Percentiles rank a stretch among this genome's conserved stretches.
Evolutionary conservation across 2,329 filamentous ascomycete species (phyloP).

Genomic region (Claviceps africana): DNA sequence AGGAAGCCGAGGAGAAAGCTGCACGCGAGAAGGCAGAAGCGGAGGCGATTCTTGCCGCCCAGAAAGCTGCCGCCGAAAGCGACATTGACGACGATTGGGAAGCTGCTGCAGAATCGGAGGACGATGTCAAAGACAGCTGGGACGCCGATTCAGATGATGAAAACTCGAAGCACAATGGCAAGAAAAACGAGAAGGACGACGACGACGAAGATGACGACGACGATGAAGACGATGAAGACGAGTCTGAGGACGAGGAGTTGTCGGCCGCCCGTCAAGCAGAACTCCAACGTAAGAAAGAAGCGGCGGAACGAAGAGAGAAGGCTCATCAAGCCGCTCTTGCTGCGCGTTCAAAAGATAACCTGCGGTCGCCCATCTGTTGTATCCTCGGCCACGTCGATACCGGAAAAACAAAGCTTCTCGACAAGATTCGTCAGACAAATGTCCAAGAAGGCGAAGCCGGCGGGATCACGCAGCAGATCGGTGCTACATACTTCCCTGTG

Average conservation of each 20-base stretch:
- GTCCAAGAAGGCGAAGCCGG: constrained; percentile 98
- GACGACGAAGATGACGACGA: constrained; percentile 17
- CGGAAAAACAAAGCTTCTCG: constrained; percentile 96
- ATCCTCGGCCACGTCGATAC: constrained; percentile 99
- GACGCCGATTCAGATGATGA: constrained; percentile 74
- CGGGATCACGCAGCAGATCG: constrained; percentile 98
- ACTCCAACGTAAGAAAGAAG: constrained; percentile 71
- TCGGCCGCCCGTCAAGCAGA: constrained; percentile 62
- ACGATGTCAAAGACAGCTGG: constrained; percentile 87
- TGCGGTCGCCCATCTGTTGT: constrained; percentile 97
- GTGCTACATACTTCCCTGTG: constrained; percentile 96
- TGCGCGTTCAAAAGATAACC: constrained; percentile 81
- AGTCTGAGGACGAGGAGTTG: constrained; percentile 51
- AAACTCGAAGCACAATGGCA: constrained; percentile 15
- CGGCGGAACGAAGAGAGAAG: constrained; percentile 75
- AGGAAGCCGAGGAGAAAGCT: constrained; percentile 48
- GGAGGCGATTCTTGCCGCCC: constrained; percentile 39
- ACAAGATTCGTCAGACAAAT: constrained; percentile 97
- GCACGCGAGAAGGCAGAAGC: constrained; percentile 41
- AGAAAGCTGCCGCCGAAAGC: constrained; percentile 40
- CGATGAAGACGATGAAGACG: constrained; percentile 15
- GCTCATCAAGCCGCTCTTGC: constrained; percentile 85
- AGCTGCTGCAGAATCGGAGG: constrained; percentile 55
- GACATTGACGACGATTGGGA: constrained; percentile 80
- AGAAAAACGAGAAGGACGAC: constrained; percentile 26